Evolutionary conservation across 257 asterid genomes (phyloP).

Genomic region (Eucommia ulmoides): DNA sequence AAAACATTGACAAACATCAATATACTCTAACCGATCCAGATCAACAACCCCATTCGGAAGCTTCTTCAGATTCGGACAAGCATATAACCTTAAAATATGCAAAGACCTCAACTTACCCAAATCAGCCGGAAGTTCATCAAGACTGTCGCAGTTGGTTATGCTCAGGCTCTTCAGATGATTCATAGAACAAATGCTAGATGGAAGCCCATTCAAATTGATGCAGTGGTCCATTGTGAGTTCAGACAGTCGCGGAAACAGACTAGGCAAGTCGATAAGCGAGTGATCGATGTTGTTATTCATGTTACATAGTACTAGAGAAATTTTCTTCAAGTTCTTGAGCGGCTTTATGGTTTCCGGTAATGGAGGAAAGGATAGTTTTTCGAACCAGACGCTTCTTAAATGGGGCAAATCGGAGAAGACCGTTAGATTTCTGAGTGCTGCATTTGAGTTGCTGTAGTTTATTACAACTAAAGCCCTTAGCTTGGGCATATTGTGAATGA

Average conservation of each 20-base stretch:
- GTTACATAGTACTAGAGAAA: slow-evolving; percentile 65
- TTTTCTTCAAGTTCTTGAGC: slow-evolving; percentile 39
- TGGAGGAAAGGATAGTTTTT: slow-evolving; percentile 47
- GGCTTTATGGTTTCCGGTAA: slow-evolving; percentile 54
- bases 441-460: slow-evolving; percentile 40
- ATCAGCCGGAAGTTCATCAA: slow-evolving; percentile 50
- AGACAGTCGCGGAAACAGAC: slow-evolving; percentile 62
- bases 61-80: slow-evolving; percentile 58
- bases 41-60: slow-evolving; percentile 45
- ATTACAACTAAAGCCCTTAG: slow-evolving; percentile 70
- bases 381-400: slow-evolving; percentile 83
- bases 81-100: slow-evolving; percentile 49
- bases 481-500: slow-evolving; percentile 59
- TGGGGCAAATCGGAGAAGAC: slow-evolving; percentile 48
- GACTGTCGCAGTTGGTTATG: slow-evolving; percentile 72
- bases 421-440: slow-evolving; percentile 42
- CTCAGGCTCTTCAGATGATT: slow-evolving; percentile 49
- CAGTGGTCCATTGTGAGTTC: slow-evolving; percentile 89
- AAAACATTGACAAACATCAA: slow-evolving; percentile 70
- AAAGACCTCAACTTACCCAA: slow-evolving; percentile 37
- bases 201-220: slow-evolving; percentile 55
- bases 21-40: slow-evolving; percentile 39
- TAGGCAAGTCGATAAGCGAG: slow-evolving; percentile 33
- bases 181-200: slow-evolving; percentile 53
- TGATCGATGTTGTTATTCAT: slow-evolving; percentile 34